Evolutionary conservation across 176 grass and related monocot genomes (phyloP).

Genomic region (Sorghum bicolor): DNA sequence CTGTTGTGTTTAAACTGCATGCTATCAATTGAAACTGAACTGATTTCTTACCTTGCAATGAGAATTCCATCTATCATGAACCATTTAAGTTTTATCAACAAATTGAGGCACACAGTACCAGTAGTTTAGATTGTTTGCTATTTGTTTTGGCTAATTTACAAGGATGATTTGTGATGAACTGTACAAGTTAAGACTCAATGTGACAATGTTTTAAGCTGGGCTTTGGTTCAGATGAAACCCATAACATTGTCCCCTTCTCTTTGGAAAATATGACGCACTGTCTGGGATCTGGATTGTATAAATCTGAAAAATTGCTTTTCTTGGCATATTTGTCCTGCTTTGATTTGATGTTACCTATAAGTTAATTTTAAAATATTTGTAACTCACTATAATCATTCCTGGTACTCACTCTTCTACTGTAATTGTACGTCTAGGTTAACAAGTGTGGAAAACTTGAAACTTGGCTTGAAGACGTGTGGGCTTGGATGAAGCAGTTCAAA

Average conservation of each 20-base stretch:
- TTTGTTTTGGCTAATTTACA: slow-evolving; percentile 24
- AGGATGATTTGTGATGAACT: slow-evolving; percentile 1
- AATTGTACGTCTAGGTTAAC: slow-evolving; percentile 61
- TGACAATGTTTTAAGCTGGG: background rate
- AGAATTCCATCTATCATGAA: background rate
- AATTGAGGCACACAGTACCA: background rate
- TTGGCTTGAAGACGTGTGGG: slow-evolving; percentile 94
- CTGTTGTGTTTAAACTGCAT: background rate
- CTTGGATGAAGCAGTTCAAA: slow-evolving; percentile 87
- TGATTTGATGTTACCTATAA: slow-evolving; percentile 27
- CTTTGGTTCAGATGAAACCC: slow-evolving; percentile 16
- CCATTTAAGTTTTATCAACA: slow-evolving; percentile 4
- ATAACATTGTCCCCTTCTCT: background rate
- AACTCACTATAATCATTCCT: slow-evolving; percentile 14
- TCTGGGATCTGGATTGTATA: slow-evolving; percentile 20
- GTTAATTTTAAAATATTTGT: background rate
- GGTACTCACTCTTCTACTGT: slow-evolving; percentile 37
- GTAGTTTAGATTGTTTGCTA: slow-evolving; percentile 3
- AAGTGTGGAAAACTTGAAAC: slow-evolving; percentile 61
- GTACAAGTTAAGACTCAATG: background rate
- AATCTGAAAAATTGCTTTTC: slow-evolving; percentile 5
- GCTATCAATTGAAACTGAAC: background rate
- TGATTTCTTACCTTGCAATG: slow-evolving; percentile 7
- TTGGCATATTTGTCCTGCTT: slow-evolving; percentile 24
- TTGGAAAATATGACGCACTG: slow-evolving; percentile 5